Evolutionary conservation across 148 eudicot genomes (phyloP).

Genomic region (Oxyria digyna): DNA sequence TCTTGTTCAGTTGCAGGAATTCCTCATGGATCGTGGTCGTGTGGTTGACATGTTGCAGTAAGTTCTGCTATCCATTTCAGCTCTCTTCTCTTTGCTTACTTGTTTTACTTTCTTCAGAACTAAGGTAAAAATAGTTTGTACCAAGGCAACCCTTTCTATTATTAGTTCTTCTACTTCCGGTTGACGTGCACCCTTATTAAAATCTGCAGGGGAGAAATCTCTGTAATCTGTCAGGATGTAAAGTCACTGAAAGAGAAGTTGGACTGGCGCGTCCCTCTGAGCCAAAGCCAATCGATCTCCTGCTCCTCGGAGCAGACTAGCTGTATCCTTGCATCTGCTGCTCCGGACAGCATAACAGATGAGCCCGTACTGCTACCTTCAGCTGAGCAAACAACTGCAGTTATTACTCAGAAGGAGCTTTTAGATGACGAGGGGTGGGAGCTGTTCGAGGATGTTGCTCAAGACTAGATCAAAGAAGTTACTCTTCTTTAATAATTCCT

Average conservation of each 20-base stretch:
- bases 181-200: not conserved
- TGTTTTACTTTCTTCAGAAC: not conserved
- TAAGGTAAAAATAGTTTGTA: not conserved
- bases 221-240: slow-evolving; percentile 70
- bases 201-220: slow-evolving; percentile 72
- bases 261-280: slow-evolving; percentile 36
- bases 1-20: slow-evolving; percentile 45
- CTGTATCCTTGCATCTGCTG: slow-evolving; percentile 45
- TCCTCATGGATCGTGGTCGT: slow-evolving; percentile 70
- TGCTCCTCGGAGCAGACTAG: slow-evolving; percentile 39
- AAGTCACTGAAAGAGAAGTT: slow-evolving; percentile 58
- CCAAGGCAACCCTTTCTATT: not conserved
- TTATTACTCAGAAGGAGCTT: not conserved
- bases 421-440: slow-evolving; percentile 9
- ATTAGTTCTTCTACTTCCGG: not conserved
- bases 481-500: too few species aligned
- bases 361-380: not conserved
- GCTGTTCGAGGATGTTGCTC: slow-evolving; percentile 3
- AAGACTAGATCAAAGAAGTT: too few species aligned
- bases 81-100: not conserved
- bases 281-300: slow-evolving; percentile 32
- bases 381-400: not conserved
- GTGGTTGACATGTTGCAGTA: slow-evolving; percentile 68
- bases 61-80: slow-evolving; percentile 15
- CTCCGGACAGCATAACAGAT: slow-evolving; percentile 8